These are phyloP conservation scores for Rhizodiscina lignyota DNA, from an alignment of 495 filamentous ascomycete genomes.

Conservation along the genomic window DNA sequence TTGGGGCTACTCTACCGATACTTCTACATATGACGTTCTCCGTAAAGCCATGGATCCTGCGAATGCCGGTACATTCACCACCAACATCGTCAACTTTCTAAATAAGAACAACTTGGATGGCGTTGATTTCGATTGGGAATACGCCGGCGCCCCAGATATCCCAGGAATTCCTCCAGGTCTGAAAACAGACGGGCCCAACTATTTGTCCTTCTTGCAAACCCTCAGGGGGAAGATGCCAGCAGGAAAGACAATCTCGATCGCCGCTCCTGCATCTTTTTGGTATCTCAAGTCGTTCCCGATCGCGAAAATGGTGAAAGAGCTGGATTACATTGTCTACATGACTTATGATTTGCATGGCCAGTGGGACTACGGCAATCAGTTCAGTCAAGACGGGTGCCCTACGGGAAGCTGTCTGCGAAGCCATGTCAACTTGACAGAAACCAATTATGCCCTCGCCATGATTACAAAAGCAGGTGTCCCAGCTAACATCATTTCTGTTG, in stretches of 20 bases:
- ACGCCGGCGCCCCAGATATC: constrained; percentile 28
- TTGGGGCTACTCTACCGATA: constrained; percentile 27
- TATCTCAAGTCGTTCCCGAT: constrained; percentile 8
- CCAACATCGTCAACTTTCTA: constrained; percentile 23
- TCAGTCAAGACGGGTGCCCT: constrained; percentile 15
- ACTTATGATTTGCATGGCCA: constrained; percentile 11
- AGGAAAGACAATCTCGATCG: constrained; percentile 11
- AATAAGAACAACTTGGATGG: constrained; percentile 21
- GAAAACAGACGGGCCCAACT: constrained; percentile 17
- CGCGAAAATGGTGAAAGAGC: constrained; percentile 1
- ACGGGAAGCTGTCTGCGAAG: constrained; percentile 24
- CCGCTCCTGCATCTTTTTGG: constrained; percentile 8
- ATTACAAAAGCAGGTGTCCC: constrained; percentile 34
- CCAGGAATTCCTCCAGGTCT: constrained; percentile 19
- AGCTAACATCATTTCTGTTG: constrained; percentile 22
- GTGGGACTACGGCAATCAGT: constrained; percentile 21
- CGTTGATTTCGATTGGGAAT: constrained; percentile 29
- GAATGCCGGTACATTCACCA: constrained; percentile 21
- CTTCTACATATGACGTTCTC: constrained; percentile 21
- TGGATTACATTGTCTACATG: constrained; percentile 11
- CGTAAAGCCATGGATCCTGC: constrained; percentile 19
- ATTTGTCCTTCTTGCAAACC: constrained; percentile 14
- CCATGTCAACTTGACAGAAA: constrained; percentile 30
- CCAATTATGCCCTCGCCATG: constrained; percentile 23
- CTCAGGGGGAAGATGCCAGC: constrained; percentile 4